Conservation (phyloP, 2,329 filamentous ascomycete genomes). For the Colletotrichum sp. region DNA sequence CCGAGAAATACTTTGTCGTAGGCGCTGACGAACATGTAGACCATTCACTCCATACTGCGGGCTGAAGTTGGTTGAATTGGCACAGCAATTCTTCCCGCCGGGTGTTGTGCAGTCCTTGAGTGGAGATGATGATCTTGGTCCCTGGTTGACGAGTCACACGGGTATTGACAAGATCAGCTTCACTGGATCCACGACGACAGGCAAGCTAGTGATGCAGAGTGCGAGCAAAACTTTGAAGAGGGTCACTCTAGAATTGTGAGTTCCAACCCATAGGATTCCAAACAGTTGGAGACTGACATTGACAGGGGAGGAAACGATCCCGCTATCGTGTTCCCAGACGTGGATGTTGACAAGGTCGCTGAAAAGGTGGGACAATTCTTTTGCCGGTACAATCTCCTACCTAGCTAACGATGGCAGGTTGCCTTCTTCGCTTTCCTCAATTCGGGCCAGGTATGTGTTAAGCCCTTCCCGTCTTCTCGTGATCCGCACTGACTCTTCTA, state of each 20-base stretch:
- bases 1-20: neutral
- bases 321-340: neutral
- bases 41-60: slow-evolving; percentile 62
- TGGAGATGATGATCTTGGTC: slow-evolving; percentile 66
- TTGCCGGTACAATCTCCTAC: neutral
- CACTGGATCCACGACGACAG: neutral
- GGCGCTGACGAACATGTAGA: neutral
- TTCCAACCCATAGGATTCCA: neutral
- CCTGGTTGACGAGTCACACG: slow-evolving; percentile 43
- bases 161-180: neutral
- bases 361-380: neutral
- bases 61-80: slow-evolving; percentile 66
- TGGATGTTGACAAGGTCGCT: neutral
- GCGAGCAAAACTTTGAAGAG: neutral
- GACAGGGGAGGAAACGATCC: neutral
- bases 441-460: neutral
- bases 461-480: neutral
- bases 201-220: neutral
- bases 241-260: neutral
- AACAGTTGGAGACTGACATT: neutral
- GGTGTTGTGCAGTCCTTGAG: slow-evolving; percentile 67
- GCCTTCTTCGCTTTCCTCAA: neutral
- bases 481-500: accelerated
- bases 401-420: neutral
- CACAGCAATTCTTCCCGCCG: slow-evolving; percentile 61